A percentile compares a stretch with the other conserved stretches of the same genome.
Conservation (phyloP, 2,329 filamentous ascomycete species). For the Calonectria pseudoturangicola region DNA sequence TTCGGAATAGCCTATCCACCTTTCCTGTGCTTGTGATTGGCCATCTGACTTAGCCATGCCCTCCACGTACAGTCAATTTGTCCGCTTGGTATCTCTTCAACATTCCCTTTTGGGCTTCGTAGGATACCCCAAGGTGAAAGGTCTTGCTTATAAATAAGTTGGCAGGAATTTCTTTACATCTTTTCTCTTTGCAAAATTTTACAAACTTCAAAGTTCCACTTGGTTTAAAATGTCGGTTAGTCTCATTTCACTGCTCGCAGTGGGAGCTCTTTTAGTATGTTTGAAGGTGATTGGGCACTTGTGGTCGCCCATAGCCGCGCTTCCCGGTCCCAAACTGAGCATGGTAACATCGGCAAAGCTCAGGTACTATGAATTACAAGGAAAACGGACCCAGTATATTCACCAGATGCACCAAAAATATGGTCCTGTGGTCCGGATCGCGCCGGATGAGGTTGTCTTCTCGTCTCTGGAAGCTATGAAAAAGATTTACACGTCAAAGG, state of each 20-base stretch:
- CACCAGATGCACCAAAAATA: constrained; percentile 38
- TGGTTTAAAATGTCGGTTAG: constrained; percentile 26
- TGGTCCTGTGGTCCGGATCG: constrained; percentile 37
- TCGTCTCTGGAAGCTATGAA: constrained; percentile 42
- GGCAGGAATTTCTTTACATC: not conserved
- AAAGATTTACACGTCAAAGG: constrained; percentile 43
- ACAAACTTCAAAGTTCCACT: accelerated
- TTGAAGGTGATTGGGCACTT: constrained; percentile 20
- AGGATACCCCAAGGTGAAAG: not conserved
- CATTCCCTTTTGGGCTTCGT: constrained; percentile 23
- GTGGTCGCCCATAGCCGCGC: constrained; percentile 33
- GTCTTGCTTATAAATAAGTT: constrained; percentile 1
- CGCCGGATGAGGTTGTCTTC: constrained; percentile 45
- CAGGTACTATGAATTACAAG: constrained; percentile 39
- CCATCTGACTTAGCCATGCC: not conserved
- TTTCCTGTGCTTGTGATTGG: constrained; percentile 30
- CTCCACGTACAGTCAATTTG: not conserved
- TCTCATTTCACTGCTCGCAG: not conserved
- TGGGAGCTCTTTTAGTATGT: constrained; percentile 1
- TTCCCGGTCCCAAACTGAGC: constrained; percentile 41
- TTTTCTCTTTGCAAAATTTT: not conserved
- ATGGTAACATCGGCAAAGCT: constrained; percentile 34
- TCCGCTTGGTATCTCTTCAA: constrained; percentile 30
- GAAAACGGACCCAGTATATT: constrained; percentile 41
- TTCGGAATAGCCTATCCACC: not conserved